Percentiles rank a stretch among this genome's conserved stretches.
These are phyloP conservation scores for Penicillium polonicum DNA, from an alignment of 2,329 filamentous ascomycete genomes.

Conservation along the genomic window DNA sequence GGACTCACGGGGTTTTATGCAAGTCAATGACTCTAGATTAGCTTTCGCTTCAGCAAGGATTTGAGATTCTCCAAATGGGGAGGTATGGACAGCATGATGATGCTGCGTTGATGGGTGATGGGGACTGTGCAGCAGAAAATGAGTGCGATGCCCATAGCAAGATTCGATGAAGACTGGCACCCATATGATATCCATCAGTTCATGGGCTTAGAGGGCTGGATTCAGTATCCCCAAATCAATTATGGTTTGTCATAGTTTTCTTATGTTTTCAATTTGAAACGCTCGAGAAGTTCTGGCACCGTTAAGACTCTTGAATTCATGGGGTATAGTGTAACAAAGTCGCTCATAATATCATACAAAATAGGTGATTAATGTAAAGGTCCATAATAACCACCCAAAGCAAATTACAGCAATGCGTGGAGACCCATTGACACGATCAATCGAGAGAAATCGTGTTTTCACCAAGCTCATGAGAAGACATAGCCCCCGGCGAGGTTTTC, in stretches of 20 bases:
- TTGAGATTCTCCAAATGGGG: too few species aligned
- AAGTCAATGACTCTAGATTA: background rate
- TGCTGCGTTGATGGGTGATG: background rate
- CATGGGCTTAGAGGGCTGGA: too few species aligned
- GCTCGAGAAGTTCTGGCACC: background rate
- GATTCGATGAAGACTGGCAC: background rate
- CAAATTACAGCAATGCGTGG: background rate
- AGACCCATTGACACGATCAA: background rate
- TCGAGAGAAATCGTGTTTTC: background rate
- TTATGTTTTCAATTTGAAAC: background rate
- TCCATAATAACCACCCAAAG: background rate
- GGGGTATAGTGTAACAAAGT: conserved; percentile 9
- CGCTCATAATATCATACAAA: conserved; percentile 12
- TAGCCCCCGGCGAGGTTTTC: conserved; percentile 10
- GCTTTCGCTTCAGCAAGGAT: background rate
- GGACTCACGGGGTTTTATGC: too few species aligned
- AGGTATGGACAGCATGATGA: background rate
- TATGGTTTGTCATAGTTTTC: background rate
- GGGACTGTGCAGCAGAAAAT: background rate
- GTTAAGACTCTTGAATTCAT: conserved; percentile 6
- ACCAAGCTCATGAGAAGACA: conserved; percentile 5
- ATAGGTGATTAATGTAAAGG: background rate
- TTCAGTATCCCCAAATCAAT: too few species aligned
- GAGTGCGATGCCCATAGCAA: background rate
- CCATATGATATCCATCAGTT: background rate